A percentile compares a stretch with the other conserved stretches of the same genome.
These are phyloP conservation scores for Lachnellula arida DNA, from an alignment of 2,329 filamentous ascomycete species.

Conservation along the genomic window DNA sequence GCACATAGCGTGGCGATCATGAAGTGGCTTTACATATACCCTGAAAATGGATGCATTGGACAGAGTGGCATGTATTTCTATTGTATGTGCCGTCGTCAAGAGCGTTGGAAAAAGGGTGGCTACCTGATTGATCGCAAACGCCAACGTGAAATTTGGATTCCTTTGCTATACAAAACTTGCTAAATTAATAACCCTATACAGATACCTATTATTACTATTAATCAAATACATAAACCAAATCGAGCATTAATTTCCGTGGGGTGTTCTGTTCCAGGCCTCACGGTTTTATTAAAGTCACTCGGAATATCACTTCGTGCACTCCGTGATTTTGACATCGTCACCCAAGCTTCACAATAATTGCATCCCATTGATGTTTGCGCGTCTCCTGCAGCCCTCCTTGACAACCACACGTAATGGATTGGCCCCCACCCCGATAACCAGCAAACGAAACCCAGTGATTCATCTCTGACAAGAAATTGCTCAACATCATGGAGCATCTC, in stretches of 20 bases:
- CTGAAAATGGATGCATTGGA: neutral
- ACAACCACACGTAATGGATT: conserved; percentile 25
- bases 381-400: neutral
- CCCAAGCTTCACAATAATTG: neutral
- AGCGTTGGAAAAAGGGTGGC: neutral
- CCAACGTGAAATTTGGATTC: neutral
- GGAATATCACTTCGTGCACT: neutral
- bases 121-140: neutral
- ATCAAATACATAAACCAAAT: neutral
- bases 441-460: neutral
- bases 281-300: neutral
- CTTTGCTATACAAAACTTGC: neutral
- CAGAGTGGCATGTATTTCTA: neutral
- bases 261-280: neutral
- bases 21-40: neutral
- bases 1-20: conserved; percentile 1
- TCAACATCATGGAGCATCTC: conserved; percentile 48
- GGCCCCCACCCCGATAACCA: conserved; percentile 18
- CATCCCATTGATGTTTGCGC: neutral
- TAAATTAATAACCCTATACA: neutral
- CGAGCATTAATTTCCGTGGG: neutral
- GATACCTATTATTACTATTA: neutral
- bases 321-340: neutral
- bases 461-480: conserved; percentile 21
- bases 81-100: neutral